Evolutionary conservation across 345 rosid genomes (phyloP).

Genomic region (Eutrema heterophyllum): DNA sequence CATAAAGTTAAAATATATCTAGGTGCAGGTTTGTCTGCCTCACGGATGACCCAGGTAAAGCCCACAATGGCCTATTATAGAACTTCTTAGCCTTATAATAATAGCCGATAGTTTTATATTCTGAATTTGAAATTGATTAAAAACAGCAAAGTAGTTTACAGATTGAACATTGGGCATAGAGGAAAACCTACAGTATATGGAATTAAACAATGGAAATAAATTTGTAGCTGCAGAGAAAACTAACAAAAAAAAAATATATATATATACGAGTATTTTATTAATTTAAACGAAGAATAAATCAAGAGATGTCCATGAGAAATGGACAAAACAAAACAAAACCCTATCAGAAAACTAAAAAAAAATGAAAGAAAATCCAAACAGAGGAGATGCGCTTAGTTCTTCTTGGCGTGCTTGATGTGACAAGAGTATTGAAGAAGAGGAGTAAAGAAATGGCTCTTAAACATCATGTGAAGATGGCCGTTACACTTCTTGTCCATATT

Average conservation of each 20-base stretch:
- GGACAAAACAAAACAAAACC: conserved; percentile 5
- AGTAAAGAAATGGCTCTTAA: conserved; percentile 34
- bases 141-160: neutral
- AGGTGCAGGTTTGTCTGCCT: neutral
- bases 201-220: neutral
- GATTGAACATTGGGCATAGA: neutral
- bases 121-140: neutral
- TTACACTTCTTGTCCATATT: conserved; percentile 24
- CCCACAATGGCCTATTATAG: neutral
- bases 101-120: neutral
- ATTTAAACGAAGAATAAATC: conserved; percentile 2
- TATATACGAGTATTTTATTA: neutral
- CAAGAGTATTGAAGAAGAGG: conserved; percentile 32
- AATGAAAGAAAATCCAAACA: neutral
- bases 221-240: neutral
- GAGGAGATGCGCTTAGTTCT: neutral
- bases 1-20: too few relatives aligned
- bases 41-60: neutral
- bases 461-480: conserved; percentile 19
- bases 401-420: conserved; percentile 28
- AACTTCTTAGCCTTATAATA: neutral
- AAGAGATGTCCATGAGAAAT: conserved; percentile 5
- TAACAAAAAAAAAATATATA: neutral
- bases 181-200: neutral
- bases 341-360: conserved; percentile 4